Base-by-base conservation (phyloP, 345 rosid species). In the Draba incana region DNA sequence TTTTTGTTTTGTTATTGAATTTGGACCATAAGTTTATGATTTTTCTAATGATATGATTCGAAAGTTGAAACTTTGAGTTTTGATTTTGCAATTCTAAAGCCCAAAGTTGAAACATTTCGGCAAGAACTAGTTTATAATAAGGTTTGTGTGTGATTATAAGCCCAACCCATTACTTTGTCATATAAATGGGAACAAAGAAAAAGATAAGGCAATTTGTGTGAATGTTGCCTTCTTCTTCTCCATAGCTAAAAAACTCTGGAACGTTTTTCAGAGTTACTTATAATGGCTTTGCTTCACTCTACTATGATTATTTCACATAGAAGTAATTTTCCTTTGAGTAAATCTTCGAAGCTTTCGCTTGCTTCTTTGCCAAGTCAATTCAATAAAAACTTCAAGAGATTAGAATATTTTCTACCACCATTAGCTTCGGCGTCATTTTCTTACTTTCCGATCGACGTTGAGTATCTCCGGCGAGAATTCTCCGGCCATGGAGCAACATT, bases 401-500 rank as follows among this genome's bases (percentile, higher is more conserved):
- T 67, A 38, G 64, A 47, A 6, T 65, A 41, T 10, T 37, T 11
- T 64, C 27, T 45, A 28, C 64, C 55, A 31, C 63, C 37, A 57
- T n/a, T 63, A 52, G 67, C 66, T 39, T 75, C 80, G 3, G 88
- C 92, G 57, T 83, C 88, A 10, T 75, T 79, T 66, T 86, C 85
- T 14, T 74, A 74, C 64, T 84, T 74, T 48, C 91, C 91, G 0
- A 14, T 83, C 58, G 84, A 84, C 60, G 78, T 83, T 43, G 97
- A 90, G 71, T 82, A 85, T 79, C 77, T 90, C 55, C 81, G 82
- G 53, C 56, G 65, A 62, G 93, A 90, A 62, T 86, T 90, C 72
- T 80, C 88, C 68, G 93, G 90, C 15, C 96, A 84, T 65, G 97
- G 97, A 57, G 88, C 90, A 55, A 80, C 84, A 58, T 90, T 92